Percentiles rank a stretch among this genome's conserved stretches.
phyloP scores from a whole-genome alignment of 192 early-diverging fungal genomes.

The Phlyctochytrium arcticum region DNA sequence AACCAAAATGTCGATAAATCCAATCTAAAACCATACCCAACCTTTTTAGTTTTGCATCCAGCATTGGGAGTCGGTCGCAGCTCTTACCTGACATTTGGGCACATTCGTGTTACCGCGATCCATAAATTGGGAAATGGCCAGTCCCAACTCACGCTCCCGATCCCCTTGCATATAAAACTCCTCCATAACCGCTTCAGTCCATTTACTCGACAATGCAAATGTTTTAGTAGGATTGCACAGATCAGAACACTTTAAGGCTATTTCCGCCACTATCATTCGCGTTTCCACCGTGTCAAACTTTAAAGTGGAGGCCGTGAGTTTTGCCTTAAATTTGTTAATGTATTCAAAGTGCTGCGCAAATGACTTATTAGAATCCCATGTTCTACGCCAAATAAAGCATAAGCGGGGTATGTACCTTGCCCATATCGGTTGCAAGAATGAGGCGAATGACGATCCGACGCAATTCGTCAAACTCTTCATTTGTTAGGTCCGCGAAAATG shows the following conservation, averaged over 20 bases:
- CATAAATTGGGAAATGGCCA: conserved; percentile 54
- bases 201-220: conserved; percentile 40
- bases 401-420: conserved; percentile 28
- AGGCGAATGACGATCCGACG: conserved; percentile 40
- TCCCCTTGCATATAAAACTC: conserved; percentile 60
- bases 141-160: conserved; percentile 39
- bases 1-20: conserved; percentile 61
- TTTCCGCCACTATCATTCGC: conserved; percentile 44
- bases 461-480: conserved; percentile 45
- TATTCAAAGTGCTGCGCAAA: conserved; percentile 51
- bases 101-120: conserved; percentile 48
- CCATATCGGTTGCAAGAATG: conserved; percentile 52
- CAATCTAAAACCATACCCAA: no score
- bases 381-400: not conserved
- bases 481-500: conserved; percentile 37
- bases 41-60: no score
- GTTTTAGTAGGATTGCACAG: conserved; percentile 52
- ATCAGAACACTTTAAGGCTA: conserved; percentile 60
- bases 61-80: no score
- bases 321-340: conserved; percentile 58
- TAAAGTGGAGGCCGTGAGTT: conserved; percentile 25
- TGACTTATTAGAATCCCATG: not conserved
- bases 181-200: conserved; percentile 55
- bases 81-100: conserved; percentile 48
- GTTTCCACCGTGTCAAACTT: conserved; percentile 23